Evolutionary conservation across 1,284 basidiomycete genomes (phyloP), one percentile per base, ranked within the genome.

Genomic region (Fomitopsis betulina): DNA sequence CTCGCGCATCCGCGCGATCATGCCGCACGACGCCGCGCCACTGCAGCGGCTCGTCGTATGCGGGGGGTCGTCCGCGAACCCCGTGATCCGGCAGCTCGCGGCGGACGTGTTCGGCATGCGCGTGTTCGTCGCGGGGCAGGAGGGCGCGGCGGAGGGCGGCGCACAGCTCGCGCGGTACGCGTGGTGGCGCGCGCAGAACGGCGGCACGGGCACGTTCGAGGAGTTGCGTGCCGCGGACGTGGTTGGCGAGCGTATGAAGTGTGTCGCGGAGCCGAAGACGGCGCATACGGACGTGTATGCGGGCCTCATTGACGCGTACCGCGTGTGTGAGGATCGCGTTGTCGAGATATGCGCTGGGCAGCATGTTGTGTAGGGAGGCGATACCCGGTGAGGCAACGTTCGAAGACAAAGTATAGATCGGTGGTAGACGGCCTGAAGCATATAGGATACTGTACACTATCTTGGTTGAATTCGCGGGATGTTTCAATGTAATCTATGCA

Each of bases 21-120:
- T 92, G 25, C 86, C 86, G 0, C 72, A 76, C 12, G 71, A 82
- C 64, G 74, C 84, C 15, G 79, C 80, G 32, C 84, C 76, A 27
- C 77, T 94, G 32, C 79, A 81, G 52, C 78, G 90, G 27, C 80
- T 95, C 54, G 85, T 94, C 60, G 78, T 93, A 35, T 89, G 90
- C 0, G 93, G 93, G 27, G 93, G 93, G 17, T 87, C 91, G 0
- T 90, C 89, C 5, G 80, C 81, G 8, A 96, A 96, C 70, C 73
- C 76, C 37, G 82, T 84, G 35, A 90, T 95, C 67, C 81, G 85
- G 33, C 88, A 90, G 64, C 73, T 93, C 53, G 85, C 87, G 38
- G 89, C 93, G 19, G 89, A 95, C 71, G 79, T 94, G 9, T 87
- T 96, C 58, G 82, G 80, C 30, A 85, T 91, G 75, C 81, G 84